These are phyloP conservation scores for Amauroascus niger DNA, from an alignment of 2,329 filamentous ascomycete species.

Conservation along the genomic window DNA sequence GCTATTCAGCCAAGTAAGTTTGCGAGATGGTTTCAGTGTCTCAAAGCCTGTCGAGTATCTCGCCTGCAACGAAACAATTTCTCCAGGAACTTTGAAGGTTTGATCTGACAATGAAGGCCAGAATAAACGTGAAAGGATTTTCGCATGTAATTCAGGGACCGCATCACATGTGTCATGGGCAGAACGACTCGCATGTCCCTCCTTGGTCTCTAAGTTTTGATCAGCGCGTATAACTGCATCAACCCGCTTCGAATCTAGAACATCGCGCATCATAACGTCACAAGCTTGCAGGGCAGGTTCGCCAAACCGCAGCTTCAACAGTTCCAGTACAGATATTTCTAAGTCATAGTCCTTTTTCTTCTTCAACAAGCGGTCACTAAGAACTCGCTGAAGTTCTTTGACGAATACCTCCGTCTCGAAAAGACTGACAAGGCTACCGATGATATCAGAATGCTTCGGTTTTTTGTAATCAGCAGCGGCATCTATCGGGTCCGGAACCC, in stretches of 20 bases:
- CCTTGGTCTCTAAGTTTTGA: constrained; percentile 32
- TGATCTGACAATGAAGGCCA: constrained; percentile 70
- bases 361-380: constrained; percentile 68
- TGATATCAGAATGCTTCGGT: constrained; percentile 79
- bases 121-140: constrained; percentile 84
- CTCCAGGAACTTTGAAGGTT: constrained; percentile 38
- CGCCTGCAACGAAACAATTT: constrained; percentile 49
- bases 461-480: constrained; percentile 86
- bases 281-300: constrained; percentile 79
- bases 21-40: constrained; percentile 68
- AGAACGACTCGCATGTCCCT: constrained; percentile 19
- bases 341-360: constrained; percentile 63
- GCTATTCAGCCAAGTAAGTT: constrained; percentile 78
- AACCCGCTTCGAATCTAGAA: constrained; percentile 69
- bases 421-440: constrained; percentile 78
- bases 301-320: constrained; percentile 82
- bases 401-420: constrained; percentile 88
- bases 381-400: constrained; percentile 79
- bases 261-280: constrained; percentile 94
- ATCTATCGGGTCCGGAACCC: constrained; percentile 87
- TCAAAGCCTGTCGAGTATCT: constrained; percentile 69
- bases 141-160: constrained; percentile 55
- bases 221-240: constrained; percentile 56
- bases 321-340: constrained; percentile 70
- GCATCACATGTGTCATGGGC: constrained; percentile 20